phyloP scores from a whole-genome alignment of 2,329 filamentous ascomycete species.

The Alternaria triticina region DNA sequence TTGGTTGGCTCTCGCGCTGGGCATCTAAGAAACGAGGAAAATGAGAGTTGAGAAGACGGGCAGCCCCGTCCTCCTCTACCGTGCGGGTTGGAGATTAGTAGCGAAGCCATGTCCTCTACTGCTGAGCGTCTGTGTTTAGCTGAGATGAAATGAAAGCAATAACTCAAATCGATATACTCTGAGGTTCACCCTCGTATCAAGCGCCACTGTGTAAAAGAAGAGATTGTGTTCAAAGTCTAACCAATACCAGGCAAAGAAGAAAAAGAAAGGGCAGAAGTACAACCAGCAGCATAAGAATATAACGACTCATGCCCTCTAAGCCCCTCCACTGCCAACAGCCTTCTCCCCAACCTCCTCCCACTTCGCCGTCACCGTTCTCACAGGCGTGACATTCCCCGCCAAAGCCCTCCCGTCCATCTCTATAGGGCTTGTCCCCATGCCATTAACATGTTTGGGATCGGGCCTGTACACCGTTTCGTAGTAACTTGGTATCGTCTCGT shows the following conservation, averaged over 20 bases:
- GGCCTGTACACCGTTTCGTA: conserved; percentile 3
- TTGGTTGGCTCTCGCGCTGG: not conserved
- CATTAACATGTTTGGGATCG: not conserved
- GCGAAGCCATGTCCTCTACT: not conserved
- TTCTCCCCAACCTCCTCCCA: conserved; percentile 1
- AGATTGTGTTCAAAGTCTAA: not conserved
- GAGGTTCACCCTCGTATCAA: not conserved
- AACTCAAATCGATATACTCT: not conserved
- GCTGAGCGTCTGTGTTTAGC: conserved; percentile 1
- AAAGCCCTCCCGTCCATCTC: not conserved
- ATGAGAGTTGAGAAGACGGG: conserved; percentile 5
- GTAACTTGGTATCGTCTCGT: conserved; percentile 4
- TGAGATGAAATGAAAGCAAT: not conserved
- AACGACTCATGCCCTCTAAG: not conserved
- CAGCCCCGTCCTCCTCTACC: conserved; percentile 3
- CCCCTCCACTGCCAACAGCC: not conserved
- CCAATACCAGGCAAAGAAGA: not conserved
- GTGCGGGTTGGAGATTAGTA: not conserved
- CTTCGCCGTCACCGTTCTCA: not conserved
- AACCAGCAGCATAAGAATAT: not conserved
- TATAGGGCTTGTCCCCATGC: not conserved
- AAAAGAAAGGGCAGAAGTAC: not conserved
- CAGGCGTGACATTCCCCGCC: not conserved
- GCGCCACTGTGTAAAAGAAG: not conserved
- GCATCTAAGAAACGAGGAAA: not conserved